These are phyloP conservation scores for Calonectria hongkongensis DNA, from an alignment of 2,329 filamentous ascomycete species.

Conservation along the genomic window DNA sequence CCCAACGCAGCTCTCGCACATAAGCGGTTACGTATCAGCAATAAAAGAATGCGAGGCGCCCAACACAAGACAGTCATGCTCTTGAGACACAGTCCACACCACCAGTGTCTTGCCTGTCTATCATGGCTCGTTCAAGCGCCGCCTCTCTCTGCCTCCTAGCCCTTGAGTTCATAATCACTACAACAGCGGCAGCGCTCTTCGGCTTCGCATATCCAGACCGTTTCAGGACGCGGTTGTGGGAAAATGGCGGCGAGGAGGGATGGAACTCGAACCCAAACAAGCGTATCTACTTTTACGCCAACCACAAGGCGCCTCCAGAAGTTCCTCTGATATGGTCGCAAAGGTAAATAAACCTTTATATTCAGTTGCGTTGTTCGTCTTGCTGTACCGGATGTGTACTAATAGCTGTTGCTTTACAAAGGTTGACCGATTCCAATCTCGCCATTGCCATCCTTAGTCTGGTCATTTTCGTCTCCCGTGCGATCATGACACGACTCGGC, in stretches of 20 bases:
- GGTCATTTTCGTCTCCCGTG: slow-evolving; percentile 53
- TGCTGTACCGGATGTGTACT: slow-evolving; percentile 3
- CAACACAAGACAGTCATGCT: background rate
- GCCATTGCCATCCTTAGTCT: slow-evolving; percentile 57
- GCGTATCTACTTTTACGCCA: slow-evolving; percentile 57
- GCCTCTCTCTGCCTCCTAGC: slow-evolving; percentile 39
- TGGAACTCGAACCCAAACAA: slow-evolving; percentile 57
- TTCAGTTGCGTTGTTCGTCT: background rate
- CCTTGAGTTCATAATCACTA: slow-evolving; percentile 47
- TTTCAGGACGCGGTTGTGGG: slow-evolving; percentile 53
- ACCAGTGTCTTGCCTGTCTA: background rate
- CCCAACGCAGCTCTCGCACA: background rate
- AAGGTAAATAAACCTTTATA: slow-evolving; percentile 41
- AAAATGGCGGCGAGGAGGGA: slow-evolving; percentile 54
- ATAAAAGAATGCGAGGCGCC: slow-evolving; percentile 8
- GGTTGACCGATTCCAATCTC: slow-evolving; percentile 55
- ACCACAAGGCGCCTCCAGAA: slow-evolving; percentile 55
- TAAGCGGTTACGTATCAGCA: background rate
- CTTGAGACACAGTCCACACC: background rate
- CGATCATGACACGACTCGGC: slow-evolving; percentile 47
- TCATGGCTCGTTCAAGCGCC: slow-evolving; percentile 40
- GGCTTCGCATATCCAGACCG: slow-evolving; percentile 50
- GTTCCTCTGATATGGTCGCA: slow-evolving; percentile 55
- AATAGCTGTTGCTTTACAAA: slow-evolving; percentile 27
- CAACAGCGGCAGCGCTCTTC: slow-evolving; percentile 45